phyloP scores from a whole-genome alignment of 23 red algal genomes.

The Cyanidioschyzon merolae region DNA sequence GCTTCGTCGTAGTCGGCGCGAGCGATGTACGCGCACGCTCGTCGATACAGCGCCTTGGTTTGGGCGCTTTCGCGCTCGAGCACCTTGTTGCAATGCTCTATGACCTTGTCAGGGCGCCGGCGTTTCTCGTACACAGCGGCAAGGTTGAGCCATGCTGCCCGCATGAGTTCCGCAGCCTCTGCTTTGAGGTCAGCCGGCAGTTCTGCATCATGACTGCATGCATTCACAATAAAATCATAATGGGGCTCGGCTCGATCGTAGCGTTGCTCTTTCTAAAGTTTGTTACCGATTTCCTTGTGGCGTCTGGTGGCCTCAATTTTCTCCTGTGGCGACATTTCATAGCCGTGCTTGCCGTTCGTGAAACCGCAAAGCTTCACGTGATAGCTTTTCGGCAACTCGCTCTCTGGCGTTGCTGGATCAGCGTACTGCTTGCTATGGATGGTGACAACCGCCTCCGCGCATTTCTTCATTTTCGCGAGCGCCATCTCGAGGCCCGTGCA shows the following conservation, averaged over 20 bases:
- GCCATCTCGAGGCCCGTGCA: conserved; percentile 59
- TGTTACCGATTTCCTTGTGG: conserved; percentile 60
- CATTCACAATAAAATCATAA: conserved; percentile 59
- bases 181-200: conserved; percentile 49
- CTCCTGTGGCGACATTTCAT: conserved; percentile 71
- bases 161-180: conserved; percentile 54
- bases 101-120: conserved; percentile 40
- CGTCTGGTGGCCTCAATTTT: conserved; percentile 54
- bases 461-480: conserved; percentile 66
- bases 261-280: conserved; percentile 53
- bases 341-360: conserved; percentile 62
- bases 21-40: conserved; percentile 2
- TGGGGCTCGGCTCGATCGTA: conserved; percentile 44
- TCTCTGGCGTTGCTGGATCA: conserved; percentile 21
- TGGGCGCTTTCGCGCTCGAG: conserved; percentile 64
- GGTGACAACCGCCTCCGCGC: conserved; percentile 49
- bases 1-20: conserved; percentile 7
- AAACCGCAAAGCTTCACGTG: conserved; percentile 53
- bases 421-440: conserved; percentile 37
- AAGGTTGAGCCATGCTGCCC: conserved; percentile 59
- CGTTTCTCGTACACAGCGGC: conserved; percentile 54
- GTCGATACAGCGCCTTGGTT: conserved; percentile 41
- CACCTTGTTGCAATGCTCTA: conserved; percentile 65
- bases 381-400: conserved; percentile 21
- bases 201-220: conserved; percentile 61